phyloP scores from a whole-genome alignment of 306 rosid species.

The Acacia acuminata region DNA sequence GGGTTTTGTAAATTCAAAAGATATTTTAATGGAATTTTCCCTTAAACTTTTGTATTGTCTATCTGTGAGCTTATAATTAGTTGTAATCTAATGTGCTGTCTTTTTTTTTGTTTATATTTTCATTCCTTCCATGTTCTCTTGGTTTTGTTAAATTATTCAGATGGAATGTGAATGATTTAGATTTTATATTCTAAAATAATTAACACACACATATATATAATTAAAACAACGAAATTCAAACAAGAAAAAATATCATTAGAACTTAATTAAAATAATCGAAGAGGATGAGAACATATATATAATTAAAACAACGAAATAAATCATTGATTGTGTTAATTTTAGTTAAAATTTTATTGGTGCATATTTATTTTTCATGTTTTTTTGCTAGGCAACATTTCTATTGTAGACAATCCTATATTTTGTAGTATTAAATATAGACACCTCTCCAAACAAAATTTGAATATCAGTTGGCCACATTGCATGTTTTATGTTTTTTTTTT shows the following conservation, averaged over 20 bases:
- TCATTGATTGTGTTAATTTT: not conserved
- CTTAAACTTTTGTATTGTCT: not conserved
- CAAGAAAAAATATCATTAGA: not conserved
- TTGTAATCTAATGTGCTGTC: not conserved
- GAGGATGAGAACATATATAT: no score
- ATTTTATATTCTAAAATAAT: not conserved
- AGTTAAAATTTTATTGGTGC: not conserved
- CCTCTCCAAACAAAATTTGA: no score
- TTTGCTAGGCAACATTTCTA: no score
- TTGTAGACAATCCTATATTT: rapidly evolving
- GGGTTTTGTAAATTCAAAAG: no score
- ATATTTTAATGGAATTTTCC: no score
- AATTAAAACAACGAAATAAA: no score
- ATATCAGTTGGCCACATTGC: no score
- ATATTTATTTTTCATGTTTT: no score
- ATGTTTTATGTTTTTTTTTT: no score
- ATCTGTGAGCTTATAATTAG: not conserved
- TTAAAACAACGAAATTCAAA: not conserved
- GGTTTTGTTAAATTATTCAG: not conserved
- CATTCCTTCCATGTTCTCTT: not conserved
- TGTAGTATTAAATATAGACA: no score
- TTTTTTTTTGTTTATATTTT: not conserved
- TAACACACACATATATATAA: not conserved
- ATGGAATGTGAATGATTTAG: not conserved
- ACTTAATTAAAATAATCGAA: not conserved